These are phyloP conservation scores for Trichoderma sp. DNA, from an alignment of 2,329 filamentous ascomycete genomes.

Conservation along the genomic window DNA sequence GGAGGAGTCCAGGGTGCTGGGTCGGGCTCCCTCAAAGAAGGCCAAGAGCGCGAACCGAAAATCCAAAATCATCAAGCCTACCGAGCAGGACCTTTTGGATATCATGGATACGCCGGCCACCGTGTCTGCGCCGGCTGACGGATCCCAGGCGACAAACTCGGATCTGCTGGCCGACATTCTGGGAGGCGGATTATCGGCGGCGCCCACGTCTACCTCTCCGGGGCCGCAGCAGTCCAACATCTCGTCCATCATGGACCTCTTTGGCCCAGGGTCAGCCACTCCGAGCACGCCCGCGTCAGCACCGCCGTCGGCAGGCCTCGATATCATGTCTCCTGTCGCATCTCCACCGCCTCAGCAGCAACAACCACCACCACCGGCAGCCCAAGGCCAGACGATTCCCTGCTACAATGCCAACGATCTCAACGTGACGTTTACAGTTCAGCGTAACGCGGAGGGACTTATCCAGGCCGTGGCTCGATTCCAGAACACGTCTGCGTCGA, in stretches of 20 bases:
- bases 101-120: conserved; percentile 76
- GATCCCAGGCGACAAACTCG: conserved; percentile 68
- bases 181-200: conserved; percentile 61
- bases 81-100: conserved; percentile 89
- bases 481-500: conserved; percentile 70
- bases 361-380: conserved; percentile 39
- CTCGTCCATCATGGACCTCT: conserved; percentile 88
- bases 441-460: conserved; percentile 75
- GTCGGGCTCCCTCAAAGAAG: conserved; percentile 70
- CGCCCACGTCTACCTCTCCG: conserved; percentile 42
- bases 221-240: conserved; percentile 60
- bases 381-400: conserved; percentile 59
- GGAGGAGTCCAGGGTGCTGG: conserved; percentile 88
- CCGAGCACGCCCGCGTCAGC: conserved; percentile 37
- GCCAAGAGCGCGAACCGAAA: conserved; percentile 72
- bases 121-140: conserved; percentile 55
- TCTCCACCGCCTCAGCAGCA: conserved; percentile 54
- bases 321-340: conserved; percentile 52
- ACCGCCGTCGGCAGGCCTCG: conserved; percentile 49
- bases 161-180: conserved; percentile 92
- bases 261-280: conserved; percentile 53
- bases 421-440: conserved; percentile 77
- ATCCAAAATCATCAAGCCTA: conserved; percentile 76
- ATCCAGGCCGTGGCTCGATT: conserved; percentile 86
- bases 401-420: conserved; percentile 89